Base-by-base conservation (phyloP, 345 rosid genomes). In the Sapria himalayana region DNA sequence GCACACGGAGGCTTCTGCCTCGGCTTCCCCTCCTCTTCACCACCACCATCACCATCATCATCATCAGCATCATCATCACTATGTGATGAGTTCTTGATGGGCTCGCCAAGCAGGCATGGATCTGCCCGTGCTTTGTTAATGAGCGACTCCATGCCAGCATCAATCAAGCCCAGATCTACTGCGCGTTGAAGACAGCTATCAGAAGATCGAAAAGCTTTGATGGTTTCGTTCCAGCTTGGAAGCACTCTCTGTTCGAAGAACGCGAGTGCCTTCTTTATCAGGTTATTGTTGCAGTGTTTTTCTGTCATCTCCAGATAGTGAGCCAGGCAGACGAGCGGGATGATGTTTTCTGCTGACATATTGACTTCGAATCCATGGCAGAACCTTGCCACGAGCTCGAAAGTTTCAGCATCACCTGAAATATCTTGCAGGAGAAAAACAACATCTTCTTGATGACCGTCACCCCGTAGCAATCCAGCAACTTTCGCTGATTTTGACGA, bases 181-280 rank as follows among this genome's bases (percentile, higher is more conserved):
- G 72, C 74, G 42, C 52, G 69, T 39, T 59, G 40, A 39, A 71
- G 57, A 42, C 45, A 24, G 33, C 48, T 57, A 5, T 55, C 70
- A 0, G 62, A 54, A 0, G 56, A 57, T 19, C 66, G 63, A 16
- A 73, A 55, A 37, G 74, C 92, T 50, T 51, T 81, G 23, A 86
- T 59, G 9, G 75, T 73, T 51, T 78, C 74, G 12, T 74, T 74
- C 97, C 97, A 86, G 71, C 63, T 59, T 0, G 76, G 67, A 10
- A 86, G 66, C 45, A 76, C 73, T 51, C 36, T 60, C 14, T 54
- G 55, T 22, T 63, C 62, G 4, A 81, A 65, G 62, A 71, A 81
- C 42, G 33, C 31, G 15, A 57, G 38, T 29, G 73, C 65, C 59
- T 50, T 63, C 18, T 33, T 59, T 13, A 78, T 23, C 37, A 86